Percentiles rank a stretch among this genome's conserved stretches.
Conservation (phyloP, 176 grass and related monocot genomes). For the Lolium multiflorum region DNA sequence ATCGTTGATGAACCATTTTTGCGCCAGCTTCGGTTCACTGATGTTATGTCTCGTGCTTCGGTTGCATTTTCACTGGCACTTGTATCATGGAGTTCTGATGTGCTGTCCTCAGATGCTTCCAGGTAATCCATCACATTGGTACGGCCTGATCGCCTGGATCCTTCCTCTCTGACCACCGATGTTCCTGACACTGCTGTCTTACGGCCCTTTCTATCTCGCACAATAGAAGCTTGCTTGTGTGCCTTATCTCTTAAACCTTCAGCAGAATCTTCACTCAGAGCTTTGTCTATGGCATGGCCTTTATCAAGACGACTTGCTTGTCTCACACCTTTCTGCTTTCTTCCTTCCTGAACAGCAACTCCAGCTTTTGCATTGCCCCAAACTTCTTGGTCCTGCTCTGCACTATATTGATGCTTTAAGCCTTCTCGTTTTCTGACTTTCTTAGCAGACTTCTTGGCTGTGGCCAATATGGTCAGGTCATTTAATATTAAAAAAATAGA, state of each 20-base stretch:
- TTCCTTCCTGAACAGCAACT: conserved; percentile 39
- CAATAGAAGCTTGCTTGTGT: conserved; percentile 21
- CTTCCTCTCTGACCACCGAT: conserved; percentile 31
- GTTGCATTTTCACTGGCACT: conserved; percentile 37
- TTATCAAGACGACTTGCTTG: conserved; percentile 25
- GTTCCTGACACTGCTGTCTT: conserved; percentile 8
- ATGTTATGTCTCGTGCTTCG: conserved; percentile 30
- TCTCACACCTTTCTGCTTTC: conserved; percentile 27
- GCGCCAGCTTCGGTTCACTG: conserved; percentile 7
- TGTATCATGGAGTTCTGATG: conserved; percentile 23
- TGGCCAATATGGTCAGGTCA: conserved; percentile 5
- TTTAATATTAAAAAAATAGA: conserved; percentile 29
- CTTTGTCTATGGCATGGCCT: conserved; percentile 23
- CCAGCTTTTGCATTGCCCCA: conserved; percentile 36
- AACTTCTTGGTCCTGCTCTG: conserved; percentile 39
- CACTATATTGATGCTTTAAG: not conserved
- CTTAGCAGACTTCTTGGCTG: conserved; percentile 40
- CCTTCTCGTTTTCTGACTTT: conserved; percentile 28
- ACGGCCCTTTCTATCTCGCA: not conserved
- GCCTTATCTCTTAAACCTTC: conserved; percentile 39
- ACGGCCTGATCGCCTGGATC: conserved; percentile 37
- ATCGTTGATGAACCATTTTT: conserved; percentile 24
- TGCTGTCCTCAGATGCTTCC: conserved; percentile 25
- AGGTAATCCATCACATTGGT: conserved; percentile 42
- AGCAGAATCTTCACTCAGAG: conserved; percentile 42